Evolutionary conservation across 768 basidiomycete genomes (phyloP), one percentile per base, ranked within the genome.

Genomic region (Nidularia pulvinata): DNA sequence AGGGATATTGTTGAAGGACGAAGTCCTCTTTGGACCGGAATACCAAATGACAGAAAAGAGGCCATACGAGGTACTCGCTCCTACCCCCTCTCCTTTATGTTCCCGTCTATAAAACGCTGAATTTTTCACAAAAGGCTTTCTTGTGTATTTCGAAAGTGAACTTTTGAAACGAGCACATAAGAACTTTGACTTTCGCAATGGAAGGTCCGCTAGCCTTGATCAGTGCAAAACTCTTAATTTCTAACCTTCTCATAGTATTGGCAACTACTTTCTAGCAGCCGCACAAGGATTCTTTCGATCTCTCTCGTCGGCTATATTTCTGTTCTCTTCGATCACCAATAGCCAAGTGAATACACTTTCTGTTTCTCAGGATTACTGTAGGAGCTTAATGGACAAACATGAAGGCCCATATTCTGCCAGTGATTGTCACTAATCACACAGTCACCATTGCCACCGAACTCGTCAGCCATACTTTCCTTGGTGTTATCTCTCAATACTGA

Each of bases 391-490:
- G 50, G 46, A 32, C 53, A 46, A 33, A 22, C 53, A 6, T 54
- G 7, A 47, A 80, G 80, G 88, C 91, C 9, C 82, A 87, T 55
- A 95, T 98, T 53, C 73, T 96, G 2, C 95, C 95, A 0, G 92
- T 88, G 3, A 89, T 98, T 57, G 85, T 95, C 39, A 98, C 95
- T 10, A 95, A 93, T 68, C 92, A 93, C 66, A 94, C 91, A 0
- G 93, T 94, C n/a, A 97, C 95, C 11, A 94, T 98, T 57, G 92
- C 94, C 37, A 93, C 89, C 22, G 89, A 95, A 69, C 78, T 96
- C 54, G 77, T 77, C n/a, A 62, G 90, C 84, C 32, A 62, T 45
- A 56, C 55, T 32, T n/a, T n/a, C n/a, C n/a, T n/a, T n/a, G n/a
- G n/a, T n/a, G n/a, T n/a, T n/a, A n/a, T n/a, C n/a, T n/a, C n/a